Evolutionary conservation across 176 grass and related monocot species (phyloP), one percentile per base, ranked within the genome.

Genomic region (Calamus simplicifolius): DNA sequence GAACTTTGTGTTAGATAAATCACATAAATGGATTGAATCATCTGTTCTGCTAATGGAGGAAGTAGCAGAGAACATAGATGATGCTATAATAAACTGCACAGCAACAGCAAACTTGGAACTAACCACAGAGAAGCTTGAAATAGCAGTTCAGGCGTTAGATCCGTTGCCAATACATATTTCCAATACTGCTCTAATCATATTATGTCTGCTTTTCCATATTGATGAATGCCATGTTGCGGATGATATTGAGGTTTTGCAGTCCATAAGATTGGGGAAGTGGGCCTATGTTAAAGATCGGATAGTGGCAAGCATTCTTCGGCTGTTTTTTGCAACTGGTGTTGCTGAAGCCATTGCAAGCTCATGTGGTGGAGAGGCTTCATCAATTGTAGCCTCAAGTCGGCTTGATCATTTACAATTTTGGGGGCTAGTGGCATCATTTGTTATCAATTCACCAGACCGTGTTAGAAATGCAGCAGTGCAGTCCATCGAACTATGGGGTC

Each of bases 401-500:
- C 65, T 79, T 74, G 52, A 50, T 65, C 57, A 85, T 73, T 77
- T 66, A 51, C 78, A 85, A 67, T 97, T 97, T 80, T 97, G 92
- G 87, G 75, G 80, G 71, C 72, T 97, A 43, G 81, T 85, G 52
- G 80, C 92, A 63, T 97, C 86, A 75, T 85, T 85, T 77, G 80
- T 85, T 64, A 78, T 66, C 52, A 52, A 67, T 79, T 75, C 92
- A 56, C 78, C 77, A 75, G 65, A 70, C 18, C 62, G 80, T 61
- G 80, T 85, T 79, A 90, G 66, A 82, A 88, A 48, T 53, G 90
- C 75, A 59, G 84, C 87, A 74, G 62, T 82, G 13, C 83, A 97
- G 50, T 90, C 87, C 18, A 90, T 97, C 83, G 75, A 87, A 67
- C 77, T 97, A 16, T 97, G 92, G 92, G 92, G 83, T 50, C 92